phyloP scores from a whole-genome alignment of 108 stramenopile species.

The Parietichytrium sp. region DNA sequence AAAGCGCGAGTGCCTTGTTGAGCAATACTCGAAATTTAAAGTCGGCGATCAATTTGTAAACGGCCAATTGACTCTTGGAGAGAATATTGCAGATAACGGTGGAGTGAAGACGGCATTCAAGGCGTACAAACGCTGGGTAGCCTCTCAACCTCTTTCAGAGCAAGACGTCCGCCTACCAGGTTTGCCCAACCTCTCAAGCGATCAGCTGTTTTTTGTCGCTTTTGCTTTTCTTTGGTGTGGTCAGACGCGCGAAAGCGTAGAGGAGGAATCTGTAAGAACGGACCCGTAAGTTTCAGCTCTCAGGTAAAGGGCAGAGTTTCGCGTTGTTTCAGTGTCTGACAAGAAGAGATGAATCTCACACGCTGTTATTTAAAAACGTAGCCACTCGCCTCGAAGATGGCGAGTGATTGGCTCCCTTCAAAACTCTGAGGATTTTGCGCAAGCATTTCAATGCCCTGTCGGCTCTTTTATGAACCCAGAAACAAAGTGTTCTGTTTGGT shows the following conservation, averaged over 20 bases:
- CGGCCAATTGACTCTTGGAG: constrained; percentile 27
- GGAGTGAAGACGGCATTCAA: constrained; percentile 21
- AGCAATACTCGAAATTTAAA: background rate
- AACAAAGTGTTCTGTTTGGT: constrained; percentile 5
- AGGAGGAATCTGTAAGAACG: too few species aligned
- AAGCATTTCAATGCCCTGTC: constrained; percentile 7
- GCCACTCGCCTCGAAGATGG: background rate
- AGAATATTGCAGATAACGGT: constrained; percentile 26
- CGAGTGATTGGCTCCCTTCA: constrained; percentile 35
- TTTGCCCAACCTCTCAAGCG: background rate
- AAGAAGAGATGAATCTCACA: too few species aligned
- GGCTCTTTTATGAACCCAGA: background rate
- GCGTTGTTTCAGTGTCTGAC: too few species aligned
- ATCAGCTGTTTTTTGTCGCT: constrained; percentile 18
- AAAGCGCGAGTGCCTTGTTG: background rate
- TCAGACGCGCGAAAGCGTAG: background rate
- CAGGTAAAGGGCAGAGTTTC: too few species aligned
- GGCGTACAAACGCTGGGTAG: background rate
- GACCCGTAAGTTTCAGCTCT: too few species aligned
- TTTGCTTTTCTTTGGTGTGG: constrained; percentile 2
- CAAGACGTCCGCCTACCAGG: constrained; percentile 9
- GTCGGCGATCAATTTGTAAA: background rate
- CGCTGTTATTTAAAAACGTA: background rate
- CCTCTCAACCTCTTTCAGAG: too few species aligned
- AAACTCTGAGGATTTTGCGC: background rate